These are phyloP conservation scores for Linnemannia elongata DNA, from an alignment of 192 early-diverging fungal genomes.

Conservation along the genomic window DNA sequence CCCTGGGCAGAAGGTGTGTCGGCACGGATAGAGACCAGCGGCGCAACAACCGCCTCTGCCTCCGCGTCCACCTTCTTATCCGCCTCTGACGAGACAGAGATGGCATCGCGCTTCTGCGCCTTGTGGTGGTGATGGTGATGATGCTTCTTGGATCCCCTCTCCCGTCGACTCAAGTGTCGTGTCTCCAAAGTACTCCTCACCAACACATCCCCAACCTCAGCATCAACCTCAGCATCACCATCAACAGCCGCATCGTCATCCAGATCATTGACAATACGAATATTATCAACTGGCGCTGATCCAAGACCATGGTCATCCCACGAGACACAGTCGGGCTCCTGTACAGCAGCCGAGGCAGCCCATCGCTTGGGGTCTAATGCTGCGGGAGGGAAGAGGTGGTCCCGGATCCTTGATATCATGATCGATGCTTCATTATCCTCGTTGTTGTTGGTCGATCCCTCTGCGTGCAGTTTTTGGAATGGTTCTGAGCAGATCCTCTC, in stretches of 20 bases:
- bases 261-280: conserved; percentile 25
- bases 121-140: conserved; percentile 35
- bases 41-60: not conserved
- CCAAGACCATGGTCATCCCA: conserved; percentile 21
- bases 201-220: not conserved
- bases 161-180: conserved; percentile 20
- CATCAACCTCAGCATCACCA: not conserved
- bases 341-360: conserved; percentile 12
- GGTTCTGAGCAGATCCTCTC: conserved; percentile 12
- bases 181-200: conserved; percentile 14
- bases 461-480: not conserved
- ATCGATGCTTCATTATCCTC: not conserved
- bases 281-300: conserved; percentile 15
- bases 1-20: conserved; percentile 9
- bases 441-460: not conserved
- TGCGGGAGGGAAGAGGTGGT: conserved; percentile 13
- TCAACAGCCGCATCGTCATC: not conserved
- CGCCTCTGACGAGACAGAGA: not conserved
- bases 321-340: conserved; percentile 45
- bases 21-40: conserved; percentile 5
- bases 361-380: conserved; percentile 17
- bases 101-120: not conserved
- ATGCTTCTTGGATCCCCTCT: conserved; percentile 21
- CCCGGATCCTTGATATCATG: conserved; percentile 1
- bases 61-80: not conserved